A percentile compares a stretch with the other conserved stretches of the same genome.
These are phyloP conservation scores for Rosa rugosa DNA, from an alignment of 306 rosid genomes.

Conservation along the genomic window DNA sequence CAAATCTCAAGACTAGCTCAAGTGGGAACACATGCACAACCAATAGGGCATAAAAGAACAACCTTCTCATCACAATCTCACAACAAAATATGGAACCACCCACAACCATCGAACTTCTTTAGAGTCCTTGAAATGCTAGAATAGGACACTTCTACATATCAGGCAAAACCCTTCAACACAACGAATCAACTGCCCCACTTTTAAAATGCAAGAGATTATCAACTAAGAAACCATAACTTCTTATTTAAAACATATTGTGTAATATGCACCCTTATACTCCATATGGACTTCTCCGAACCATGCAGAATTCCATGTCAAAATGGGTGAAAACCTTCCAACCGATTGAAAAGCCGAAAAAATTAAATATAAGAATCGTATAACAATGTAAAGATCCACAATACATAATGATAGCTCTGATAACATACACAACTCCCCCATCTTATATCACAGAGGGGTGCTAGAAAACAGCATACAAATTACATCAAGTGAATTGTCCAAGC, in stretches of 20 bases:
- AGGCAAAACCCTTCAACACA: not conserved
- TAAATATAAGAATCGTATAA: not conserved
- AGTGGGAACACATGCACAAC: not conserved
- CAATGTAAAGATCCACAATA: not conserved
- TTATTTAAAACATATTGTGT: not conserved
- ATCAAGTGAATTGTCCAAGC: not conserved
- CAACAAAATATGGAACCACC: not conserved
- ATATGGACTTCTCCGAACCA: not conserved
- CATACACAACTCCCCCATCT: not conserved
- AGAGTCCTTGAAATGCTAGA: not conserved
- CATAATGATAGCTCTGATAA: not conserved
- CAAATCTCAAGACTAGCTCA: not conserved
- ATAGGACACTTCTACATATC: not conserved
- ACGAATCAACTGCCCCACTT: not conserved
- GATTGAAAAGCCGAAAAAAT: not conserved
- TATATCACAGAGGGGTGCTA: not conserved
- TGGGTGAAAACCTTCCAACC: not conserved
- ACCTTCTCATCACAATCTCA: not conserved
- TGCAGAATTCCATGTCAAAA: not conserved
- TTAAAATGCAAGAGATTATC: not conserved
- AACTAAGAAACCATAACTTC: not conserved
- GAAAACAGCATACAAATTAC: not conserved
- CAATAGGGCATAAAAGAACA: not conserved
- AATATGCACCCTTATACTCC: not conserved
- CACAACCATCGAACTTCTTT: not conserved